These are phyloP conservation scores for Akanthomyces uredinophilus DNA, from an alignment of 2,329 filamentous ascomycete species.

Conservation along the genomic window DNA sequence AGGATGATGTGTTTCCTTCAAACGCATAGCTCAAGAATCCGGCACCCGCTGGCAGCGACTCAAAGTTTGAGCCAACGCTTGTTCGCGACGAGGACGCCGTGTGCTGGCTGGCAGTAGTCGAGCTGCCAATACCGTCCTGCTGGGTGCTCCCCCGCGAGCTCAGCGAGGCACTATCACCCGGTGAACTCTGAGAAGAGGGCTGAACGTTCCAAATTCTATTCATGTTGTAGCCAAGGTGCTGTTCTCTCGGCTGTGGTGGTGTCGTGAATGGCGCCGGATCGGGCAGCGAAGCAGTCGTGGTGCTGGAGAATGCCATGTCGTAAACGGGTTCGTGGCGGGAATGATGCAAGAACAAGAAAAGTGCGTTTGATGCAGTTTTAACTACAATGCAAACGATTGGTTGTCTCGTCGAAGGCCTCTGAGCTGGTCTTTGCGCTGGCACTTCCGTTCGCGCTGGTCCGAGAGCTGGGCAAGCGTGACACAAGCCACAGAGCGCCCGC, in stretches of 20 bases:
- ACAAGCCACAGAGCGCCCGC: slow-evolving; percentile 8
- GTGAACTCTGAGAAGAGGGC: neutral
- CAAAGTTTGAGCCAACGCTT: slow-evolving; percentile 6
- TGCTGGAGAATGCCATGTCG: slow-evolving; percentile 3
- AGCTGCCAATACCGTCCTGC: neutral
- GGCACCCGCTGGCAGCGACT: neutral
- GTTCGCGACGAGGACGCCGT: neutral
- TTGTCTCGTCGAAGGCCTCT: slow-evolving; percentile 1
- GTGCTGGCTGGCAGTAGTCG: neutral
- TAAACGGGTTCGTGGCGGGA: neutral
- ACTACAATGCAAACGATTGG: neutral
- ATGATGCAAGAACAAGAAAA: neutral
- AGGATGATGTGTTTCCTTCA: slow-evolving; percentile 9
- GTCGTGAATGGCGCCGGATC: neutral
- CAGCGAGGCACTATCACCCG: neutral
- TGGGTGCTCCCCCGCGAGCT: slow-evolving; percentile 6
- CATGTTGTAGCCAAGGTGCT: neutral
- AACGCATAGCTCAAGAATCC: neutral
- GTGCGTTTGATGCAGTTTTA: slow-evolving; percentile 7
- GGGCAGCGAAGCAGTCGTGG: neutral
- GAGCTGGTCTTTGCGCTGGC: slow-evolving; percentile 10
- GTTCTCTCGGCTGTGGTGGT: neutral
- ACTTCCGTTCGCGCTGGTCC: slow-evolving; percentile 5
- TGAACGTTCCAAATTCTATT: neutral
- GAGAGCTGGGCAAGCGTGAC: slow-evolving; percentile 13